Conservation (phyloP, 2,329 filamentous ascomycete species). For the Pestalotiopsis sp. region DNA sequence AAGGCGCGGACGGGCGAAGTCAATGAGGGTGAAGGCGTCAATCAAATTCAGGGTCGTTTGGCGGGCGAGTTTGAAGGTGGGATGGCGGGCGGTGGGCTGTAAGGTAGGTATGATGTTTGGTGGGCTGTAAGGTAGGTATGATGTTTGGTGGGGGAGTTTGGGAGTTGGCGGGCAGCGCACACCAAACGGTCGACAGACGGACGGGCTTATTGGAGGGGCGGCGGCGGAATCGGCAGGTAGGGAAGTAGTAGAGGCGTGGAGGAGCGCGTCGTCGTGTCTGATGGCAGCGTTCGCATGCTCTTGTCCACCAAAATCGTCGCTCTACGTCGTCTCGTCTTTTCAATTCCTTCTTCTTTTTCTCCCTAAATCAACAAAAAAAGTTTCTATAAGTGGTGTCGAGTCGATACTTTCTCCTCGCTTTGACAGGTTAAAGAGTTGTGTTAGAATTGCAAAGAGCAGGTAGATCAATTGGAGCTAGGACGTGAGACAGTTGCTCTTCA, state of each 20-base stretch:
- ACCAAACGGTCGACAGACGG: neutral
- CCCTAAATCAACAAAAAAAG: neutral
- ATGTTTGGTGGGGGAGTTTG: conserved; percentile 10
- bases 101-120: neutral
- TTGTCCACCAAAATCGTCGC: neutral
- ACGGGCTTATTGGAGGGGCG: conserved; percentile 9
- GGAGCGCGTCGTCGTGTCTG: conserved; percentile 1
- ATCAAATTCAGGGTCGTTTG: conserved; percentile 9
- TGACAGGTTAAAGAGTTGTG: conserved; percentile 5
- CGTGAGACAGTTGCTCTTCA: conserved; percentile 6
- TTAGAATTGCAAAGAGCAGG: conserved; percentile 10
- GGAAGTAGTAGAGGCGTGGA: neutral
- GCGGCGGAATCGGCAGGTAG: conserved; percentile 13
- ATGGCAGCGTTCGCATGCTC: conserved; percentile 8
- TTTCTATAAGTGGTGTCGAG: neutral
- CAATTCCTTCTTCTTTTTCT: neutral
- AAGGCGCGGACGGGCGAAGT: neutral
- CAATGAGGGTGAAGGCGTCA: neutral
- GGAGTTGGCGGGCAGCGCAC: neutral
- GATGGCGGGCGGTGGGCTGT: conserved; percentile 11
- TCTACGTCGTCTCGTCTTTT: neutral
- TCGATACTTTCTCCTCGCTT: neutral
- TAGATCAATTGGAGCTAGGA: conserved; percentile 6
- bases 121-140: neutral
- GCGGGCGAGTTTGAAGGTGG: neutral